Percentiles rank a stretch among this genome's conserved stretches.
phyloP scores from a whole-genome alignment of 768 basidiomycete genomes.

The Zangia roseola region DNA sequence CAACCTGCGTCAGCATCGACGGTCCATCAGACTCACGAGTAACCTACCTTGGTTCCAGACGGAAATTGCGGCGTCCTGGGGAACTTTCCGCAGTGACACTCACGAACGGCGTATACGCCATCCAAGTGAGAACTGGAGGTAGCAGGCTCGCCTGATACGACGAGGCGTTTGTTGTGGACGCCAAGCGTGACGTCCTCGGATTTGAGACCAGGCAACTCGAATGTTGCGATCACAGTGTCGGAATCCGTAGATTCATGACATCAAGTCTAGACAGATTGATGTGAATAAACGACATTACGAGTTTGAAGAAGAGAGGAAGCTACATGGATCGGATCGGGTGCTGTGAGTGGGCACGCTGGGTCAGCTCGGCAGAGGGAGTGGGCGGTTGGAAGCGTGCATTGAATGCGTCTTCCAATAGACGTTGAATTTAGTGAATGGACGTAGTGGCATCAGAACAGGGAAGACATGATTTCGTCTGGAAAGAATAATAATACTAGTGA shows the following conservation, averaged over 20 bases:
- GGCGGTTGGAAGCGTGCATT: constrained; percentile 5
- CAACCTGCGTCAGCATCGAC: too few relatives aligned
- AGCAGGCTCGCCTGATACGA: background rate
- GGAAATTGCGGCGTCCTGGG: too few relatives aligned
- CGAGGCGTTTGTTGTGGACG: background rate
- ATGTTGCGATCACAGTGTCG: background rate
- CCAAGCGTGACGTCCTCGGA: background rate
- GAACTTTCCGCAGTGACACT: too few relatives aligned
- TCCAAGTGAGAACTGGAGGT: too few relatives aligned
- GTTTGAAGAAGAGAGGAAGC: background rate
- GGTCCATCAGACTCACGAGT: too few relatives aligned
- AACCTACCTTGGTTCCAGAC: too few relatives aligned
- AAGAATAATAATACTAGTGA: too few relatives aligned
- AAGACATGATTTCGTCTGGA: background rate
- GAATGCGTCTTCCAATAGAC: constrained; percentile 3
- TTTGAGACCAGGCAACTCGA: background rate
- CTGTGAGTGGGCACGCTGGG: background rate
- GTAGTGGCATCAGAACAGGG: constrained; percentile 9
- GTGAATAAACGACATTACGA: too few relatives aligned
- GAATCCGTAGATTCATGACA: background rate
- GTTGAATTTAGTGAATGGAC: background rate
- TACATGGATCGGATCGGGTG: constrained; percentile 13
- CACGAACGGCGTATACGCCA: too few relatives aligned
- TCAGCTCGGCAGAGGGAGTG: background rate
- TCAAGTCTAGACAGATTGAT: background rate